Conservation (phyloP, 108 stramenopile species). For the Seminavis robusta region DNA sequence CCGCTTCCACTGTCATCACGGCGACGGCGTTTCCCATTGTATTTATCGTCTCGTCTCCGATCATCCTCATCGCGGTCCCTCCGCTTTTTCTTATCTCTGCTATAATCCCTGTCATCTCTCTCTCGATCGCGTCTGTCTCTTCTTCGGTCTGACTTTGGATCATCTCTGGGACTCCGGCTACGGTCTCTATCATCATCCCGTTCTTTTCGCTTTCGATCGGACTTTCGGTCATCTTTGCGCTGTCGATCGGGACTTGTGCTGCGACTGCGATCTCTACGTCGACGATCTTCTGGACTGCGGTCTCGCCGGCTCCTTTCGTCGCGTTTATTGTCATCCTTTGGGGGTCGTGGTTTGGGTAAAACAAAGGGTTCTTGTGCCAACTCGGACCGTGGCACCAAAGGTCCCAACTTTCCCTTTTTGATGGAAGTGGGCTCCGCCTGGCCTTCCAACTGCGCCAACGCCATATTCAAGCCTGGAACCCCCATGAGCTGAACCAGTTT, state of each 20-base stretch:
- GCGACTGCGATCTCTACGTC: constrained; percentile 9
- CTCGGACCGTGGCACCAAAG: constrained; percentile 52
- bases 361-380: constrained; percentile 60
- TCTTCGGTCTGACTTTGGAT: constrained; percentile 12
- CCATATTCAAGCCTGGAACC: constrained; percentile 84
- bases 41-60: constrained; percentile 9
- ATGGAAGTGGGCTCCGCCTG: constrained; percentile 36
- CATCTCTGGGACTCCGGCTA: background rate
- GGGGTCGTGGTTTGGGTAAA: background rate
- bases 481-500: constrained; percentile 54
- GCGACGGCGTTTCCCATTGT: constrained; percentile 2
- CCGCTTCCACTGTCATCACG: constrained; percentile 2
- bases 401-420: constrained; percentile 46
- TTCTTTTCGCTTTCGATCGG: constrained; percentile 5
- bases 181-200: constrained; percentile 1
- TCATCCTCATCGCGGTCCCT: constrained; percentile 8
- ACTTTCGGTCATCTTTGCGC: background rate
- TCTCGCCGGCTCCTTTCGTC: background rate
- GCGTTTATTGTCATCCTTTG: background rate
- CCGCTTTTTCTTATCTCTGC: background rate
- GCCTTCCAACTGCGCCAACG: constrained; percentile 68
- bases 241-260: constrained; percentile 3
- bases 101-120: background rate
- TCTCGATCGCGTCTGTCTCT: constrained; percentile 8
- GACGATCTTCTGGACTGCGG: constrained; percentile 5